A percentile compares a stretch with the other conserved stretches of the same genome.
Conservation (phyloP, 179 eudicot genomes). For the Spergularia azorica region DNA sequence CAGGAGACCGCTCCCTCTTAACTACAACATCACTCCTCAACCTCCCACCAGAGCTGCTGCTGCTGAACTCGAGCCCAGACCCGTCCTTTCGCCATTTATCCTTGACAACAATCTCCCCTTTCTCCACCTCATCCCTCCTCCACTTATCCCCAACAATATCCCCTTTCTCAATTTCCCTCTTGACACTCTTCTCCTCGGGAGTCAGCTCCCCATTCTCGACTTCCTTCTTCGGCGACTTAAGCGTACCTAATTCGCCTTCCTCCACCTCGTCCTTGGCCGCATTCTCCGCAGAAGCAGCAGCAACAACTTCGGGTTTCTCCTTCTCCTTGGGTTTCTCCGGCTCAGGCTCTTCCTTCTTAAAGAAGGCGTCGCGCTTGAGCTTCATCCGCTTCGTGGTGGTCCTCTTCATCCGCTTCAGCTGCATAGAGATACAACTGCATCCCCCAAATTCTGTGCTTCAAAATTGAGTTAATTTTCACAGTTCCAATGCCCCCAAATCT, state of each 20-base stretch:
- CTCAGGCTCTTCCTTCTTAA: constrained; percentile 50
- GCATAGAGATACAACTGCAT: too few species aligned
- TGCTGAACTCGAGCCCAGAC: constrained; percentile 36
- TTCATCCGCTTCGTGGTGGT: constrained; percentile 59
- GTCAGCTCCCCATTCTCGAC: constrained; percentile 60
- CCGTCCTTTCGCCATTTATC: constrained; percentile 42
- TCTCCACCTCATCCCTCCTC: constrained; percentile 38
- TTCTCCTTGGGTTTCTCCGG: constrained; percentile 25
- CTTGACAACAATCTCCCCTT: constrained; percentile 34
- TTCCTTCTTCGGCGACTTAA: constrained; percentile 55
- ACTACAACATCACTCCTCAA: constrained; percentile 21
- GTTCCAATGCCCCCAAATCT: too few species aligned
- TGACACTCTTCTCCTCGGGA: constrained; percentile 37
- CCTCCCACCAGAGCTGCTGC: constrained; percentile 33
- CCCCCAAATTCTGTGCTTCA: too few species aligned
- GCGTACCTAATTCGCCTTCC: constrained; percentile 89
- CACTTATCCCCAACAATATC: constrained; percentile 35
- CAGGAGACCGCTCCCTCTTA: constrained; percentile 36
- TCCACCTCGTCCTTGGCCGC: constrained; percentile 72
- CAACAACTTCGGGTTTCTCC: constrained; percentile 29
- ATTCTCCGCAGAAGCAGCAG: background rate
- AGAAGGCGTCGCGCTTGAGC: constrained; percentile 44
- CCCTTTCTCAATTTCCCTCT: constrained; percentile 44
- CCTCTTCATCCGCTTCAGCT: constrained; percentile 44
- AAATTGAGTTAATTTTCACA: too few species aligned